phyloP scores from a whole-genome alignment of 2,329 filamentous ascomycete species.

The Aureobasidium sp. region DNA sequence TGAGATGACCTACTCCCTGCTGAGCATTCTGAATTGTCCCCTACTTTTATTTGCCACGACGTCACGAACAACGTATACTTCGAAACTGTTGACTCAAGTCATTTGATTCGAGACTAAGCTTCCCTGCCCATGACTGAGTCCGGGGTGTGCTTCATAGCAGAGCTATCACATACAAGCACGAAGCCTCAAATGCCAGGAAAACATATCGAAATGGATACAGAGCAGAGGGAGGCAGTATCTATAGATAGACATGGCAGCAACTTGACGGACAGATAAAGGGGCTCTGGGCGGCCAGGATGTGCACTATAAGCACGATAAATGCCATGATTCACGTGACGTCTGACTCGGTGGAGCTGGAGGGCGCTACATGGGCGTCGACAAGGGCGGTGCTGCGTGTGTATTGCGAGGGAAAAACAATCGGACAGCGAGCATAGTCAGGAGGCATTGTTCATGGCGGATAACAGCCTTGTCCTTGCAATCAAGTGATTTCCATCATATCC shows the following conservation, averaged over 20 bases:
- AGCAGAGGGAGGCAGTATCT: neutral
- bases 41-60: neutral
- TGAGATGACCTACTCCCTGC: constrained; percentile 35
- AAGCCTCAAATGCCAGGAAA: neutral
- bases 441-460: neutral
- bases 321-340: neutral
- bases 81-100: neutral
- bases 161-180: neutral
- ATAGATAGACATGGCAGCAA: neutral
- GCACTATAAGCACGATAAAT: constrained; percentile 9
- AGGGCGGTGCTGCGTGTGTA: neutral
- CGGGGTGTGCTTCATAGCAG: neutral
- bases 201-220: neutral
- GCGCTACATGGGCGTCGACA: neutral
- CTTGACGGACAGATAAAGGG: neutral
- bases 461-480: neutral
- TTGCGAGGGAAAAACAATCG: neutral
- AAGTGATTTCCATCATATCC: neutral
- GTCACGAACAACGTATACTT: neutral
- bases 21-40: neutral
- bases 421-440: neutral
- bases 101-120: neutral
- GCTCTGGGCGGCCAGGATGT: neutral
- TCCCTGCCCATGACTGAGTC: neutral
- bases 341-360: neutral